phyloP scores from a whole-genome alignment of 805 yeast genomes.

The Metschnikowia lochheadii region DNA sequence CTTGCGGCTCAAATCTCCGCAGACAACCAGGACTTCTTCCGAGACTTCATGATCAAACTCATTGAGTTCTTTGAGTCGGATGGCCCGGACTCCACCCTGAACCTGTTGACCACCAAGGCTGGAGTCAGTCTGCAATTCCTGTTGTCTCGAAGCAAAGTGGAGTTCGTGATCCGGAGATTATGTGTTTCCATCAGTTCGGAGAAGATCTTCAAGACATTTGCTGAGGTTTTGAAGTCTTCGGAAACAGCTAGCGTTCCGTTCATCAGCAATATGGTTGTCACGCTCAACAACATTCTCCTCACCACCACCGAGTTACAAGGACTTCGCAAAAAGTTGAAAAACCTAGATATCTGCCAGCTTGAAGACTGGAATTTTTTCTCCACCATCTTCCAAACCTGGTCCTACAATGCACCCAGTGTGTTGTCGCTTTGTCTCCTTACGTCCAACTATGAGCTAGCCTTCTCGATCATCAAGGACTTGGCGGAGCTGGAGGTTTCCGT shows the following conservation, averaged over 20 bases:
- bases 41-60: conserved; percentile 68
- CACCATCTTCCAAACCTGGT: conserved; percentile 83
- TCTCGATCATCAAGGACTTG: conserved; percentile 70
- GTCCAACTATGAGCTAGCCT: conserved; percentile 85
- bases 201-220: conserved; percentile 73
- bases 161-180: conserved; percentile 76
- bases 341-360: conserved; percentile 46
- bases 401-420: conserved; percentile 85
- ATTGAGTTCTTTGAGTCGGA: conserved; percentile 68
- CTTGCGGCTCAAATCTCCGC: conserved; percentile 72
- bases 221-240: conserved; percentile 58
- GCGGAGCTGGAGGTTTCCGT: conserved; percentile 80
- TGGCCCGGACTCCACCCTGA: conserved; percentile 16
- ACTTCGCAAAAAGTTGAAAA: conserved; percentile 61
- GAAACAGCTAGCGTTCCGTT: conserved; percentile 62
- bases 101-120: not conserved
- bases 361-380: conserved; percentile 71
- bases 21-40: conserved; percentile 71
- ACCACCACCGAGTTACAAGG: conserved; percentile 77
- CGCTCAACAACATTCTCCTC: conserved; percentile 77
- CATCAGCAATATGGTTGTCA: conserved; percentile 77
- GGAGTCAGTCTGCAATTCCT: conserved; percentile 5
- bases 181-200: conserved; percentile 81
- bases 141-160: conserved; percentile 57
- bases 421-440: conserved; percentile 80